Percentiles rank a stretch among this genome's conserved stretches.
These are phyloP conservation scores for Sergeia podlipaevii DNA, from an alignment of 208 protist species.

Conservation along the genomic window DNA sequence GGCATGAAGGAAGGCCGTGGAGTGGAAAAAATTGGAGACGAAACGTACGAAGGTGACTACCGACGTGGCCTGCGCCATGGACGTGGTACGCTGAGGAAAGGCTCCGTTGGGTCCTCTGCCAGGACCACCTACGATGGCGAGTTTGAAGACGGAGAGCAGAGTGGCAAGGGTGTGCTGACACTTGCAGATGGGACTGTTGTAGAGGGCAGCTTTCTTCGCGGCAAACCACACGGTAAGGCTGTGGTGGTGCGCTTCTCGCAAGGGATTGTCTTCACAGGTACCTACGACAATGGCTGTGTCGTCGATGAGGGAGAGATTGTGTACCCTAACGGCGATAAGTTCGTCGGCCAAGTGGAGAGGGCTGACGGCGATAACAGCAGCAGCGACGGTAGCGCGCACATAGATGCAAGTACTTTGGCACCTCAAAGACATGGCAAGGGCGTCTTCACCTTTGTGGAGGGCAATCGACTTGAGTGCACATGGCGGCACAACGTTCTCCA, in stretches of 20 bases:
- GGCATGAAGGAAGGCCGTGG: slow-evolving; percentile 49
- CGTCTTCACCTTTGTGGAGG: slow-evolving; percentile 67
- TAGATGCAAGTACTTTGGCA: slow-evolving; percentile 11
- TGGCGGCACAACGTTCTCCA: slow-evolving; percentile 80
- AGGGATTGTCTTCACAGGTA: slow-evolving; percentile 34
- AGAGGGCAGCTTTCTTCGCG: slow-evolving; percentile 57
- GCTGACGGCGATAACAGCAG: slow-evolving; percentile 8
- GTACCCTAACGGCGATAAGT: slow-evolving; percentile 72
- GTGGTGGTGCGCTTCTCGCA: slow-evolving; percentile 13
- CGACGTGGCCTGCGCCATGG: slow-evolving; percentile 7
- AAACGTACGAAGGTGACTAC: slow-evolving; percentile 12
- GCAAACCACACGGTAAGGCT: slow-evolving; percentile 34
- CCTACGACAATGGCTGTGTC: slow-evolving; percentile 34
- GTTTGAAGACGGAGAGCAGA: slow-evolving; percentile 37
- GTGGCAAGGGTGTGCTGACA: slow-evolving; percentile 52
- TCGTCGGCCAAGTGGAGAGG: slow-evolving; percentile 57
- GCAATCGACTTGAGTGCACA: slow-evolving; percentile 59
- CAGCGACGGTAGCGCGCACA: neutral
- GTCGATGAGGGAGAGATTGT: slow-evolving; percentile 30
- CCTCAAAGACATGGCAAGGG: slow-evolving; percentile 70
- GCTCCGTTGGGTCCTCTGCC: too few relatives aligned
- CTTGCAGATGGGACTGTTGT: slow-evolving; percentile 63
- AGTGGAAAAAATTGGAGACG: slow-evolving; percentile 14
- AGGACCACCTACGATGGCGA: slow-evolving; percentile 83
- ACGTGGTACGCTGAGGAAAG: neutral